phyloP scores from a whole-genome alignment of 495 filamentous ascomycete genomes.

The Aspergillus conjunctus region DNA sequence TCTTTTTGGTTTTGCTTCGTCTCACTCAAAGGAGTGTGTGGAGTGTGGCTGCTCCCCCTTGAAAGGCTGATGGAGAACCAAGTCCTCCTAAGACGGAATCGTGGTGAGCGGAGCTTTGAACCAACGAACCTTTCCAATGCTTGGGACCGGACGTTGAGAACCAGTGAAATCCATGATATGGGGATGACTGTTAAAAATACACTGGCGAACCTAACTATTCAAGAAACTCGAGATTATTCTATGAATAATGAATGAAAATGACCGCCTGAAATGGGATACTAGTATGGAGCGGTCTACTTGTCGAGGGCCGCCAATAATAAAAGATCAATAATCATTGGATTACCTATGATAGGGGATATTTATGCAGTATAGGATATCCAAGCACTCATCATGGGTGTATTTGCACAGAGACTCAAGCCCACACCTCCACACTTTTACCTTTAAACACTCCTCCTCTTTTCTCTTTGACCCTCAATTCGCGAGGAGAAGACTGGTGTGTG shows the following conservation, averaged over 20 bases:
- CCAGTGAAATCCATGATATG: slow-evolving; percentile 10
- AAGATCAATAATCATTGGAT: too few relatives aligned
- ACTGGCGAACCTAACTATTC: not conserved
- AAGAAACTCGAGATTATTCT: slow-evolving; percentile 6
- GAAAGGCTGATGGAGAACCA: too few relatives aligned
- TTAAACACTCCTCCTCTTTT: not conserved
- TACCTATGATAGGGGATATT: not conserved
- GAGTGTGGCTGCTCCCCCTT: too few relatives aligned
- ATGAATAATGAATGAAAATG: not conserved
- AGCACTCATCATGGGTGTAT: not conserved
- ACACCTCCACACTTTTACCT: not conserved
- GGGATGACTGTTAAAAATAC: not conserved
- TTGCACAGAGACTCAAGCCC: not conserved
- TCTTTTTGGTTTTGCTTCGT: too few relatives aligned
- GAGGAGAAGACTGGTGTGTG: slow-evolving; percentile 11
- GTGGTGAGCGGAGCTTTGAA: not conserved
- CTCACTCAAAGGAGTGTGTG: too few relatives aligned
- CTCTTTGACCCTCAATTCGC: not conserved
- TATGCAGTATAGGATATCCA: not conserved
- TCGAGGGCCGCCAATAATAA: not conserved
- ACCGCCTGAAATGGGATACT: not conserved
- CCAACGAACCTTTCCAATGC: slow-evolving; percentile 15
- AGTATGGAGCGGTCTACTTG: not conserved
- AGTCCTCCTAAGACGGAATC: too few relatives aligned
- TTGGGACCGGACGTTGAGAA: slow-evolving; percentile 8